Evolutionary conservation across 2,329 filamentous ascomycete genomes (phyloP).

Genomic region (Monilinia polystroma): DNA sequence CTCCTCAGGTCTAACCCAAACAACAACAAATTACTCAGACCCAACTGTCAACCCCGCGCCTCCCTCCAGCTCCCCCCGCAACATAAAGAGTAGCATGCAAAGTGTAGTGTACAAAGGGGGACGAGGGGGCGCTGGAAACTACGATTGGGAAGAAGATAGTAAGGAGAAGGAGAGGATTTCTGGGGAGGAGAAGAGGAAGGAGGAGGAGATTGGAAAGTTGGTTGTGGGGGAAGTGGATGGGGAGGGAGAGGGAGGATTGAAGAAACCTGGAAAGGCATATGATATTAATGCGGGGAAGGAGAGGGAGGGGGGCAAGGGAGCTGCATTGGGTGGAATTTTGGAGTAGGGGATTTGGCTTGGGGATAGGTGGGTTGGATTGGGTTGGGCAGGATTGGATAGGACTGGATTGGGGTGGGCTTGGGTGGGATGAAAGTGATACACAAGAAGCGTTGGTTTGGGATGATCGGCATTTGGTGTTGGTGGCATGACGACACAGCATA

Average conservation of each 20-base stretch:
- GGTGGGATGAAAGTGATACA: background rate
- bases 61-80: background rate
- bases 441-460: too few species aligned
- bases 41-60: conserved; percentile 17
- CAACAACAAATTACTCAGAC: conserved; percentile 23
- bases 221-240: background rate
- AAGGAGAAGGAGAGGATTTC: conserved; percentile 44
- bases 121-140: conserved; percentile 31
- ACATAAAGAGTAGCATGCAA: conserved; percentile 21
- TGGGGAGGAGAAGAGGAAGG: background rate
- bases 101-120: conserved; percentile 40
- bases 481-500: too few species aligned
- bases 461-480: background rate
- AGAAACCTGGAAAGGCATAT: background rate
- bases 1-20: conserved; percentile 27
- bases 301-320: background rate
- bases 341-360: background rate
- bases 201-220: background rate
- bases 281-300: conserved; percentile 6
- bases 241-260: background rate
- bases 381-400: background rate
- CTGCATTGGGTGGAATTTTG: background rate
- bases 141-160: conserved; percentile 45
- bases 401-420: too few species aligned
- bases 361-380: background rate